Evolutionary conservation across 2,329 filamentous ascomycete species (phyloP).

Genomic region (Trichoderma koningii): DNA sequence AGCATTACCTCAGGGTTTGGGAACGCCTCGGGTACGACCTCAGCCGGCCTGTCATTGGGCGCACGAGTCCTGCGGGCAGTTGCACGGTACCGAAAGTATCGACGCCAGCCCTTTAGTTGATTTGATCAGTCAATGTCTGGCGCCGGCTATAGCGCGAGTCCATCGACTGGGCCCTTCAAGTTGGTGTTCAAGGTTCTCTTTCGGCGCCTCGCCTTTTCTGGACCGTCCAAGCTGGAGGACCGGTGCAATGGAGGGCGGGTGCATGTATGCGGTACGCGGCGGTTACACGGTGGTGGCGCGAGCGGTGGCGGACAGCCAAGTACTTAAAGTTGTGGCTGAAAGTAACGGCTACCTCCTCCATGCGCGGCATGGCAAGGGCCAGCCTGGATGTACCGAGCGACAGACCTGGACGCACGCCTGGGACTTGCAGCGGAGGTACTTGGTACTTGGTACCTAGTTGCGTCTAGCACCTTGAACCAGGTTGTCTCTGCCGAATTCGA

Average conservation of each 20-base stretch:
- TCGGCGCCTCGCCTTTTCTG: conserved; percentile 23
- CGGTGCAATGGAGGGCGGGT: conserved; percentile 1
- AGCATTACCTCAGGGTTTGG: conserved; percentile 18
- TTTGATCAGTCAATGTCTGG: conserved; percentile 4
- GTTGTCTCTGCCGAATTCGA: conserved; percentile 28
- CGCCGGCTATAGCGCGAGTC: conserved; percentile 23
- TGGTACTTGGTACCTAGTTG: no score
- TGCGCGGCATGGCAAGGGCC: conserved; percentile 22
- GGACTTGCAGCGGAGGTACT: no score
- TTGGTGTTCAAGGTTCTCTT: neutral
- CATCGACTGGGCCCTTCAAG: conserved; percentile 5
- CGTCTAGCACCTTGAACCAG: no score
- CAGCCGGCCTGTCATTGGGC: no score
- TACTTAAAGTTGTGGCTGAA: neutral
- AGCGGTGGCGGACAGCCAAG: neutral
- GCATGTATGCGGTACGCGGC: conserved; percentile 3
- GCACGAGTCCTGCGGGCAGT: neutral
- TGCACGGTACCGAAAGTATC: neutral
- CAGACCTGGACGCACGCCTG: conserved; percentile 20
- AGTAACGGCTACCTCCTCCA: conserved; percentile 8
- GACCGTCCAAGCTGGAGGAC: conserved; percentile 16
- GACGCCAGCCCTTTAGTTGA: conserved; percentile 9
- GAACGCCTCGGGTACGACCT: conserved; percentile 5
- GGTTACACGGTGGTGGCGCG: neutral
- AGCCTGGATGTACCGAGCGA: conserved; percentile 24